phyloP scores from a whole-genome alignment of 2,329 filamentous ascomycete species.

The Massarina eburnea region DNA sequence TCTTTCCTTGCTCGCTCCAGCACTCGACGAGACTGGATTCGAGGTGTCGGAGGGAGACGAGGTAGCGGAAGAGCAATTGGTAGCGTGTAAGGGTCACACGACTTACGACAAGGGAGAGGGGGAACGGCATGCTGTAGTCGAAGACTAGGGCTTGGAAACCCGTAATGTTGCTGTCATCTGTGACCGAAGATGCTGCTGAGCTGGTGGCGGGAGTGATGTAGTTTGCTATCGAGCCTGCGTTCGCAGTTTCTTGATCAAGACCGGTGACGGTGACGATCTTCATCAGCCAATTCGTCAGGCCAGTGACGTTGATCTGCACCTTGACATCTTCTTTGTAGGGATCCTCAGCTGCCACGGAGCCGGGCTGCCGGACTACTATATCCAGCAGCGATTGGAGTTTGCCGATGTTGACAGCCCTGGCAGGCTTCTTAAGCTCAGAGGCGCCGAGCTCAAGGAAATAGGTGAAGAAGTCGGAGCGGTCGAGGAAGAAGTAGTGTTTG shows the following conservation, averaged over 20 bases:
- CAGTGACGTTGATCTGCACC: constrained; percentile 94
- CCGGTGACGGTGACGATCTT: constrained; percentile 96
- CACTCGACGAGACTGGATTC: constrained; percentile 83
- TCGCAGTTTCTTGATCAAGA: constrained; percentile 76
- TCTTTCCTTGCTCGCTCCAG: constrained; percentile 88
- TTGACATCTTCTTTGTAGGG: constrained; percentile 99
- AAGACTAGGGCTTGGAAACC: constrained; percentile 93
- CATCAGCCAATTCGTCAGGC: constrained; percentile 90
- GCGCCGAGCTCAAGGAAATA: constrained; percentile 93
- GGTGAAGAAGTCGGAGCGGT: constrained; percentile 96
- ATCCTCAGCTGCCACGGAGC: constrained; percentile 88
- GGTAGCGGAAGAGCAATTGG: constrained; percentile 91
- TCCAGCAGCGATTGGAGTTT: constrained; percentile 97
- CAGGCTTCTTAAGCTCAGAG: constrained; percentile 86
- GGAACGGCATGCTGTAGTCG: constrained; percentile 93
- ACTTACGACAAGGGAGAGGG: constrained; percentile 91
- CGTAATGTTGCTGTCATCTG: constrained; percentile 81
- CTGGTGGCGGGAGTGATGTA: constrained; percentile 70
- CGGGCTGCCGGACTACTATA: constrained; percentile 91
- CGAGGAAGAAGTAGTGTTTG: constrained; percentile 99
- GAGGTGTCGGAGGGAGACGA: constrained; percentile 84
- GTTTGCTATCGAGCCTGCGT: constrained; percentile 57
- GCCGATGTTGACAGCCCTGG: constrained; percentile 83
- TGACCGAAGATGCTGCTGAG: constrained; percentile 52
- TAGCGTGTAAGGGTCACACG: constrained; percentile 97